Evolutionary conservation across 495 filamentous ascomycete genomes (phyloP), one percentile per base, ranked within the genome.

Genomic region (Penicillium coprophilum): DNA sequence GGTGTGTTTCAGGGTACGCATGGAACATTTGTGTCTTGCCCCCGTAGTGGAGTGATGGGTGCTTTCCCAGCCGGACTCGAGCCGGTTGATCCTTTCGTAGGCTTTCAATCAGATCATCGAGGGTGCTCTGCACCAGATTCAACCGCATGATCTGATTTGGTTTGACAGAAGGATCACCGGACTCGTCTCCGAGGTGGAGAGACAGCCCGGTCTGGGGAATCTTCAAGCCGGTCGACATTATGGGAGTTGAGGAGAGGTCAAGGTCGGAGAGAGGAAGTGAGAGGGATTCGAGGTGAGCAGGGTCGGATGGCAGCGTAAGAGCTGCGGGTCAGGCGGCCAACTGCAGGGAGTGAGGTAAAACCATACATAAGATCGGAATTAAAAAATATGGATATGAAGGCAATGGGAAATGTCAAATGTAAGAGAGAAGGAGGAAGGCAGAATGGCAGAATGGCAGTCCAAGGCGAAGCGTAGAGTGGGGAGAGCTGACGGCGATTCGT

Each of bases 91-190:
- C 84, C 64, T 80, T 76, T 40, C 83, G 80, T 20, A 88, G 80
- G 61, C 78, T 83, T 59, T 82, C 79, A 55, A 91, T 85, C 70
- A 92, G 82, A 30, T 90, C 83, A 63, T 89, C 83, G 56, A 91
- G 81, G 31, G 85, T 78, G 54, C 71, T 80, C 69, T 88, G 81
- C 57, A 77, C 81, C 55, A 92, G 70, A 24, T 81, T 82, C 55
- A 92, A 70, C 57, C 85, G 85, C 74, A 92, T 84, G 53, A 80
- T 74, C 67, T 84, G 83, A 34, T 67, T 59, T 20, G 67, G 67
- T 56, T 74, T 77, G 38, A 63, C 59, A 52, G 68, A 51, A 28
- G 63, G 43, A 23, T 66, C 66, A 30, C 69, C 70, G 56, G 68
- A 61, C 62, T 68, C 60, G 41, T 72, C 71, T 68, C 71, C 76